Percentiles rank a stretch among this genome's conserved stretches.
Evolutionary conservation across 2,329 filamentous ascomycete genomes (phyloP).

Genomic region (Botrytis paeoniae): DNA sequence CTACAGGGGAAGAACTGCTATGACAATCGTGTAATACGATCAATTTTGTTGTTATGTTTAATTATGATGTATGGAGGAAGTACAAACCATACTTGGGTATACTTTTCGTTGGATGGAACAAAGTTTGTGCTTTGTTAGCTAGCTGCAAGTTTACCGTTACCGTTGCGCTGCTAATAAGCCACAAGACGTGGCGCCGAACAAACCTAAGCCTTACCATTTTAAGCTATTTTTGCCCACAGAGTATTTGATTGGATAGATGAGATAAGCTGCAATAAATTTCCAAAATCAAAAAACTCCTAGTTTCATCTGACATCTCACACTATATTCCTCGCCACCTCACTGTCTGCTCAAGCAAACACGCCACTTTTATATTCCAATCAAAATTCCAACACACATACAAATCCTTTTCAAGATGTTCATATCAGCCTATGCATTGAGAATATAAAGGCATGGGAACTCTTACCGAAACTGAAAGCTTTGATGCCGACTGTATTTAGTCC

Average conservation of each 20-base stretch:
- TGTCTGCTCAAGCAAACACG: background rate
- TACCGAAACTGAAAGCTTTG: background rate
- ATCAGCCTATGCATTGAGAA: background rate
- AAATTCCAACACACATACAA: background rate
- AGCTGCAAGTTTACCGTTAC: background rate
- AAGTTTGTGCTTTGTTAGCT: background rate
- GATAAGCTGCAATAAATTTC: background rate
- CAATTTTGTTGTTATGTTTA: background rate
- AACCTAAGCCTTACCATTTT: background rate
- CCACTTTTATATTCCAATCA: background rate
- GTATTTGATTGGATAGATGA: background rate
- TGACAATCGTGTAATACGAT: background rate
- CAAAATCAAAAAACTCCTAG: background rate
- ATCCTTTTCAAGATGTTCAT: background rate
- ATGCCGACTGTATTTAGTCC: background rate
- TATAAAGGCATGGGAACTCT: background rate
- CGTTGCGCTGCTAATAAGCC: background rate
- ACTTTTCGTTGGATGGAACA: background rate
- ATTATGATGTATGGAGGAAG: background rate
- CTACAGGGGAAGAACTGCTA: background rate
- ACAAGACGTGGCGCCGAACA: background rate
- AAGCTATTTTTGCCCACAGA: background rate
- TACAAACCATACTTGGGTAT: background rate
- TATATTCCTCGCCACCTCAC: background rate
- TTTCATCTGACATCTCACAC: background rate